Percentiles rank a stretch among this genome's conserved stretches.
Conservation (phyloP, 2,329 filamentous ascomycete genomes). For the Penicillium hordei region DNA sequence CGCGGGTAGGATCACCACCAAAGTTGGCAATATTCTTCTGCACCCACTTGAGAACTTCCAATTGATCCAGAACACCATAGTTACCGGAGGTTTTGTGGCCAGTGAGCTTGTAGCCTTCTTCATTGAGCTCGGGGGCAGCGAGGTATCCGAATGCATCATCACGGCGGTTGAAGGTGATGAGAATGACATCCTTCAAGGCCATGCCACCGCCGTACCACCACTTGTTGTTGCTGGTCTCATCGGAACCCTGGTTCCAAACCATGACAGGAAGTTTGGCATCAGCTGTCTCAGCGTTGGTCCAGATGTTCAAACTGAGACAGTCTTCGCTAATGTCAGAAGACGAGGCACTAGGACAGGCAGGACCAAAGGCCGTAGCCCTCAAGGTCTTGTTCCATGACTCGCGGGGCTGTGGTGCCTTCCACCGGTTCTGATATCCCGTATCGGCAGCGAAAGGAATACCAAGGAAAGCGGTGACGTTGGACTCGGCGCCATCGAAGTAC, state of each 20-base stretch:
- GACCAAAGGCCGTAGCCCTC: constrained; percentile 19
- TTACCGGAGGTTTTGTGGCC: constrained; percentile 30
- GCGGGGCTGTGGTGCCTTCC: constrained; percentile 25
- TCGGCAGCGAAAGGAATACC: constrained; percentile 28
- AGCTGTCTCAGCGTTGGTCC: constrained; percentile 25
- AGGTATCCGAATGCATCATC: constrained; percentile 32
- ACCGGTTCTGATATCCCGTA: constrained; percentile 27
- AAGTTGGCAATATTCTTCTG: constrained; percentile 53
- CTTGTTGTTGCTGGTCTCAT: constrained; percentile 26
- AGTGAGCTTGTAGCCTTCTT: constrained; percentile 21
- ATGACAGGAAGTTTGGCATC: constrained; percentile 30
- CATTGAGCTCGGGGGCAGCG: constrained; percentile 28
- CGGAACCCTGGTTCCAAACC: constrained; percentile 32
- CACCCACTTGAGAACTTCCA: constrained; percentile 58
- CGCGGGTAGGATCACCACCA: constrained; percentile 51
- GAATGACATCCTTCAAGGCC: constrained; percentile 30
- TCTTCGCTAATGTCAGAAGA: constrained; percentile 29
- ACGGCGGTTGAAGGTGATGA: constrained; percentile 32
- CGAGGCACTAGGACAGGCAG: constrained; percentile 18
- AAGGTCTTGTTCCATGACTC: constrained; percentile 23
- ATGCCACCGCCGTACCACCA: constrained; percentile 33
- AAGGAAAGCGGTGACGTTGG: constrained; percentile 23
- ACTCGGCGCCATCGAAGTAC: constrained; percentile 22
- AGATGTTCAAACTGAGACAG: constrained; percentile 36
- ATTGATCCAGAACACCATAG: constrained; percentile 52